Conservation (phyloP, 305 asterid species). For the Rubia tinctorum region DNA sequence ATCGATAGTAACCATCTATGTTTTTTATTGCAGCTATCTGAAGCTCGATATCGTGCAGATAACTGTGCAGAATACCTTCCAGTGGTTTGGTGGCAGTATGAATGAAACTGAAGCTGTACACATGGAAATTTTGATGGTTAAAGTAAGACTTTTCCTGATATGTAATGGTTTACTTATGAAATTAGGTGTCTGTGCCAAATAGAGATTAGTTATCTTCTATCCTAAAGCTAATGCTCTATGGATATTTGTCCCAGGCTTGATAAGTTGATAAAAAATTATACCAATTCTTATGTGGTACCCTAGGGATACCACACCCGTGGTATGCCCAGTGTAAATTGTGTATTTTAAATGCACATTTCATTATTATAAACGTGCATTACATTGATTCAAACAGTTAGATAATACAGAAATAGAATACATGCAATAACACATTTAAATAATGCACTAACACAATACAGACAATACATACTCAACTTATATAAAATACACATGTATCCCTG, state of each 20-base stretch:
- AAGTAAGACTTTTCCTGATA: conserved; percentile 49
- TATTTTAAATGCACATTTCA: too few relatives aligned
- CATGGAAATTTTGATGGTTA: conserved; percentile 63
- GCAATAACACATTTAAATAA: too few relatives aligned
- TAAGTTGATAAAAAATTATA: too few relatives aligned
- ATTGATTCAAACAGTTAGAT: not conserved
- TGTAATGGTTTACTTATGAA: conserved; percentile 1
- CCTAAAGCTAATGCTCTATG: conserved; percentile 13
- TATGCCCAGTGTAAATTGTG: not conserved
- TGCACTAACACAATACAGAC: not conserved
- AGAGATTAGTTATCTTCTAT: not conserved
- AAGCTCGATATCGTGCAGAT: conserved; percentile 96
- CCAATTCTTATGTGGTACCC: not conserved
- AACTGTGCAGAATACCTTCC: conserved; percentile 80
- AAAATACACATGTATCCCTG: not conserved
- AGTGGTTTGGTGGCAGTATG: conserved; percentile 72
- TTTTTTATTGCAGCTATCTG: conserved; percentile 69
- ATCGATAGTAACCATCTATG: not conserved
- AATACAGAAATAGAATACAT: too few relatives aligned
- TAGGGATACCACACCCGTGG: not conserved
- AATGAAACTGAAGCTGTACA: conserved; percentile 82
- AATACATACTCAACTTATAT: not conserved
- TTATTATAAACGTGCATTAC: not conserved
- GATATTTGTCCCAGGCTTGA: not conserved
- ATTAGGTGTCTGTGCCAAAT: not conserved